These are phyloP conservation scores for Articulospora tetracladia DNA, from an alignment of 495 filamentous ascomycete species.

Conservation along the genomic window DNA sequence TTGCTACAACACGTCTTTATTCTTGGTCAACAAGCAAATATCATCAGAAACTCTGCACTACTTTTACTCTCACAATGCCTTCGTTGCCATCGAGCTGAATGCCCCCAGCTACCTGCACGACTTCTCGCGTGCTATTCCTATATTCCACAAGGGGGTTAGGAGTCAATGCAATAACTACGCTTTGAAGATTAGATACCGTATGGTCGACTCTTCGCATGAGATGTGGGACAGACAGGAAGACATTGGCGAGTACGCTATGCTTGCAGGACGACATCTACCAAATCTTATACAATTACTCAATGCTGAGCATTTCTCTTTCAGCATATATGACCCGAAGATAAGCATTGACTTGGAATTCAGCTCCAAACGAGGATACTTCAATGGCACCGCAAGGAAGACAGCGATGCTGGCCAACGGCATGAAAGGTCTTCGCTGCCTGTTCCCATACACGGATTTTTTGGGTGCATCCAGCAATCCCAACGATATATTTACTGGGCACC, in stretches of 20 bases:
- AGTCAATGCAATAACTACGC: background rate
- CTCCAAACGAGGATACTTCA: background rate
- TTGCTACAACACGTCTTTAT: background rate
- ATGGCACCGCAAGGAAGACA: background rate
- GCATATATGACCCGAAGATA: background rate
- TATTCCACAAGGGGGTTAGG: background rate
- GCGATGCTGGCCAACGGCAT: background rate
- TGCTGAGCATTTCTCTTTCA: background rate
- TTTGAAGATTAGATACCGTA: background rate
- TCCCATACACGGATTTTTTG: background rate
- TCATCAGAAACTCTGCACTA: background rate
- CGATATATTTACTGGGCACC: background rate
- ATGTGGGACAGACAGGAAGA: background rate
- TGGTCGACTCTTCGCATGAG: background rate
- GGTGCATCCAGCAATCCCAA: no score
- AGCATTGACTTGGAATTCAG: background rate
- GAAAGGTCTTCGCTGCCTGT: background rate
- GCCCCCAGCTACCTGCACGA: background rate
- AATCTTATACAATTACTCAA: background rate
- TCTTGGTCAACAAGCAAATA: background rate
- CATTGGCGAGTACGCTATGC: background rate
- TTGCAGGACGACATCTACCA: background rate
- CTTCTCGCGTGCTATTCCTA: background rate
- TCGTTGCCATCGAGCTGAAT: background rate
- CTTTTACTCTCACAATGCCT: background rate